These are phyloP conservation scores for Aspergillus diversus DNA, from an alignment of 495 filamentous ascomycete genomes.

Conservation along the genomic window DNA sequence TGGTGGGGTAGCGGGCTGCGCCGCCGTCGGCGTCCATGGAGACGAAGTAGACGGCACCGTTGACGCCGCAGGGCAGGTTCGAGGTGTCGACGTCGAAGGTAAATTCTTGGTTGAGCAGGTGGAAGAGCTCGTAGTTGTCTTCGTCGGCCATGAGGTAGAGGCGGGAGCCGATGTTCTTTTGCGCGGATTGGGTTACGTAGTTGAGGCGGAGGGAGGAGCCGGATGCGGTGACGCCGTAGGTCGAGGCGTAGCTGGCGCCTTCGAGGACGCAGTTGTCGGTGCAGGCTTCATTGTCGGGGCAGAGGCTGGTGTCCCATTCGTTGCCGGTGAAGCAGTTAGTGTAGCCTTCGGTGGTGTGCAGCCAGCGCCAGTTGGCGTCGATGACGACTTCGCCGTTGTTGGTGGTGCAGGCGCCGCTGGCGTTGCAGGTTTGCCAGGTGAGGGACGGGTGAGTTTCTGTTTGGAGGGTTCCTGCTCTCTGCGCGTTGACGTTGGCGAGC, in stretches of 20 bases:
- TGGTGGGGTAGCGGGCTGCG: constrained; percentile 50
- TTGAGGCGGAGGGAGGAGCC: constrained; percentile 60
- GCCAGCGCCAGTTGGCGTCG: constrained; percentile 69
- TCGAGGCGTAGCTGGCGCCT: constrained; percentile 59
- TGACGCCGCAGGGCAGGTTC: constrained; percentile 68
- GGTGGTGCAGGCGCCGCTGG: constrained; percentile 53
- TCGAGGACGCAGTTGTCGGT: constrained; percentile 63
- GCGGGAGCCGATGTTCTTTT: constrained; percentile 59
- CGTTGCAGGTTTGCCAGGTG: constrained; percentile 59
- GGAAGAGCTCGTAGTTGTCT: constrained; percentile 61
- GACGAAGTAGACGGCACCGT: constrained; percentile 72
- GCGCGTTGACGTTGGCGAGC: constrained; percentile 37
- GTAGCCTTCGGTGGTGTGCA: constrained; percentile 54
- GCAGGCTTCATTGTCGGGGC: constrained; percentile 57
- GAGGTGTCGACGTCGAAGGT: constrained; percentile 71
- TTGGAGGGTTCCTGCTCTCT: constrained; percentile 60
- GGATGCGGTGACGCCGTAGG: constrained; percentile 59
- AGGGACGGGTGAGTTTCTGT: constrained; percentile 65
- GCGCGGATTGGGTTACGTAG: constrained; percentile 50
- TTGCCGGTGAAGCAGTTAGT: constrained; percentile 70
- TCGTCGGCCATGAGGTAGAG: constrained; percentile 62
- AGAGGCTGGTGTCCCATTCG: constrained; percentile 58
- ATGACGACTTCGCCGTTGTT: constrained; percentile 59
- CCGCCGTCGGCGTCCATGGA: constrained; percentile 69
- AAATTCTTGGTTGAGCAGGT: constrained; percentile 64